Evolutionary conservation across 176 grass and related monocot species (phyloP), one percentile per base, ranked within the genome.

Genomic region (Zea luxurians): DNA sequence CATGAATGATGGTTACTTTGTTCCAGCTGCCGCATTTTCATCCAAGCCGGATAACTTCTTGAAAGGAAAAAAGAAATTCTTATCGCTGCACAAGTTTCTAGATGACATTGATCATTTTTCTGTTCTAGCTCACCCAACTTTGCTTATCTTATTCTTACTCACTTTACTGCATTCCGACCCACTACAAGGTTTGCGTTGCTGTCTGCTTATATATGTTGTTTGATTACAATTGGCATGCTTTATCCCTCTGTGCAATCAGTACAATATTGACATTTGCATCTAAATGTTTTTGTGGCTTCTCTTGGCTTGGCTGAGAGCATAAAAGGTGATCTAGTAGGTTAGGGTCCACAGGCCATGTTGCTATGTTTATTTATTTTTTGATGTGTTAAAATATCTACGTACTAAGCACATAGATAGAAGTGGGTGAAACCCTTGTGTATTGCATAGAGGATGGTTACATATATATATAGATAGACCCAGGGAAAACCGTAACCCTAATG

Each of bases 101-200:
- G 2, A 50, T 78, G 13, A 64, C 49, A 13, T 9, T 60, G 62
- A n/a, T 50, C 53, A 76, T 4, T 65, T 82, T 78, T 42, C 43
- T 18, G 48, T 4, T 48, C 42, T 8, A 64, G 7, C 60, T 60
- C 18, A 68, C 16, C 36, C 16, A 18, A 45, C 41, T 52, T 76
- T 77, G 27, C 40, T 76, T 86, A 18, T 48, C 27, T 5, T 44
- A 69, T 76, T 43, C 52, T 50, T 74, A 68, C 50, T 57, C 57
- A 5, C 50, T 38, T 53, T 45, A 54, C 9, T 68, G 5, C 44
- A 59, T 75, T 66, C 38, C 42, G 18, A 61, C 37, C 17, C 37
- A 42, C 62, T 57, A 35, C 48, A 68, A 79, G 37, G 47, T 66
- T 78, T 66, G 2, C 5, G 42, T 10, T 76, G 63, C 37, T 57